Evolutionary conservation across 331 rosid genomes (phyloP), one percentile per base, ranked within the genome.

Genomic region (Pyrus hybrid): DNA sequence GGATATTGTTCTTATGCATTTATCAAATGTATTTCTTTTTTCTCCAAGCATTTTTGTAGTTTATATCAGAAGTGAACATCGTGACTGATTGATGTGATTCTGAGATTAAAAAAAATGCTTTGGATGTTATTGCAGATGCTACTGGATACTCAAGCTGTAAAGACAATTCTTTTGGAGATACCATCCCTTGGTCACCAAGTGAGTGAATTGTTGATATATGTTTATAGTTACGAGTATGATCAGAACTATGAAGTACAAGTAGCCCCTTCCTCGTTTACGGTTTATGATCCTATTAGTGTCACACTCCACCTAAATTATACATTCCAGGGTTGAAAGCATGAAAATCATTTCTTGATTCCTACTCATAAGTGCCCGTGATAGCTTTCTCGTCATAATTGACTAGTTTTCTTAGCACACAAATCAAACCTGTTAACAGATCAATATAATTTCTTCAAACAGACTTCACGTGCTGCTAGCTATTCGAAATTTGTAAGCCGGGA

Each of bases 181-280:
- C 97, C 99, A 75, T 87, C 97, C 84, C 99, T 94, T 72, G 99
- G 97, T 82, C 92, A 93, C 79, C 97, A 92, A 93, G 99, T 94
- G 71, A 82, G 80, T 69, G 49, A 58, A 73, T 28, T 70, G 74
- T 68, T 82, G 75, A 68, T n/a, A 37, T 43, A 68, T 47, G 47
- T 25, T 13, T 26, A 26, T 49, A 49, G 56, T 49, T 49, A 49
- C 56, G 2, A 49, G 56, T 6, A 6, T 49, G 56, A 61, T 25
- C 66, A 13, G 66, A 61, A 13, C 8, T 25, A 25, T 57, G 1
- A 26, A 61, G 20, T 61, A 22, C 66, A 61, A 5, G 16, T 13
- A 10, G 30, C 66, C 1, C 32, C 66, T 22, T 29, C 64, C 23
- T 70, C 8, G 47, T 53, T 29, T 51, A 53, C 0, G 9, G 56